Evolutionary conservation across 148 eudicot genomes (phyloP), one percentile per base, ranked within the genome.

Genomic region (Diospyros lotus): DNA sequence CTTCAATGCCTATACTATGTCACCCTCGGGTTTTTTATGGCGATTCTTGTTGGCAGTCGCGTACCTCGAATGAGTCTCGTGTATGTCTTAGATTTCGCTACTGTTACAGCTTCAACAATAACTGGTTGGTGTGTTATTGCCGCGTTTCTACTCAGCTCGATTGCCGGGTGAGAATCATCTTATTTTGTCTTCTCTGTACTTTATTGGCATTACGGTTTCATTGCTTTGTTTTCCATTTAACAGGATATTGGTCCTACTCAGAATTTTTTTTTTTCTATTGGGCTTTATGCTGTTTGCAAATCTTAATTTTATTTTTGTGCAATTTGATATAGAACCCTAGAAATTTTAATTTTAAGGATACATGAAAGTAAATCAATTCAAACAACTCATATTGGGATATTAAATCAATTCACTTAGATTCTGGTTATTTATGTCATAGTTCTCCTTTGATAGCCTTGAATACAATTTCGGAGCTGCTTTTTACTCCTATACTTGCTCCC

Each of bases 111-210:
- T n/a, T 83, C 90, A n/a, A 84, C 96, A 7, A 86, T 80, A 52
- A 96, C 99, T 39, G 99, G 98, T n/a, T 93, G 94, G 92, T 86
- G 89, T 45, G 97, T 93, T 67, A 89, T 93, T 73, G 89, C 86
- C 62, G 88, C 98, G 4, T 79, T 88, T 64, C 28, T 91, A 6
- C 89, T 96, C 85, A 77, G 87, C 73, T 82, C 99, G 39, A 63
- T 93, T 67, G 95, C 89, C n/a, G 99, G 97, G 99, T 95, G 81
- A 80, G 88, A n/a, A 40, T 15, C 6, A 28, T 77, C 59, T 42
- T 13, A 1, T 60, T 52, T 55, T 71, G 41, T 4, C 39, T 72
- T 48, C 51, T 48, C 52, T 0, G 4, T 8, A 48, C 4, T 48
- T 48, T 48, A 48, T 48, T 48, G 4, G 52, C 6, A 48, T 48